Conservation (phyloP, 208 protist genomes). For the Acanthamoeba castellanii region DNA sequence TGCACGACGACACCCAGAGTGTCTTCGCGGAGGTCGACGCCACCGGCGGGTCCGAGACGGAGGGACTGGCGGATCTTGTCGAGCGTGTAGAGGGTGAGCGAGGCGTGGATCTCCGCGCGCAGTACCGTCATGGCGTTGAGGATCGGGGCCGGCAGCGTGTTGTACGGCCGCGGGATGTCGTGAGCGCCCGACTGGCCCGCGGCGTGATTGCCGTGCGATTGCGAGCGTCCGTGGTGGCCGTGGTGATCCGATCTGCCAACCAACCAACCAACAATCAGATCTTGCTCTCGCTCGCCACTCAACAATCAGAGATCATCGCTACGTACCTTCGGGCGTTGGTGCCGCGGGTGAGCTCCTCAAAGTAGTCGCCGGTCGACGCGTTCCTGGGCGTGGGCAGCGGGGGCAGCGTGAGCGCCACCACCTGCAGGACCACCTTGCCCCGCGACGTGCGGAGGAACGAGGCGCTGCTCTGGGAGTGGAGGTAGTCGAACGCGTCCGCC, state of each 20-base stretch:
- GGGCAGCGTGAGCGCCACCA: constrained; percentile 32
- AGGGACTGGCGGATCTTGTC: constrained; percentile 38
- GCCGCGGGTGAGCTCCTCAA: constrained; percentile 46
- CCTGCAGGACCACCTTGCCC: constrained; percentile 40
- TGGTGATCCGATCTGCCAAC: neutral
- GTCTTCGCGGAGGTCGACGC: constrained; percentile 18
- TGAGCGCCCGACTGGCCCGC: neutral
- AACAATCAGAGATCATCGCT: neutral
- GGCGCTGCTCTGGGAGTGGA: neutral
- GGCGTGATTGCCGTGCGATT: constrained; percentile 11
- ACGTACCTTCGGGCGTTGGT: neutral
- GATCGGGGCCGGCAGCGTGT: constrained; percentile 21
- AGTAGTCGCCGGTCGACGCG: constrained; percentile 24
- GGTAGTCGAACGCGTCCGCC: neutral
- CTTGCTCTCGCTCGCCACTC: neutral
- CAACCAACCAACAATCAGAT: too few species aligned
- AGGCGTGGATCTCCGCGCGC: constrained; percentile 21
- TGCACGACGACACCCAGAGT: constrained; percentile 17
- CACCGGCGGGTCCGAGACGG: neutral
- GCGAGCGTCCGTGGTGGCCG: constrained; percentile 26
- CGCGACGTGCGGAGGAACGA: constrained; percentile 16
- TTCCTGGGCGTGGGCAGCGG: neutral
- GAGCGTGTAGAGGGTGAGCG: constrained; percentile 42
- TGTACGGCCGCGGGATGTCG: constrained; percentile 11
- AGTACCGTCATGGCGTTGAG: constrained; percentile 41